Base-by-base conservation (phyloP, 495 filamentous ascomycete species). In the Acidomyces sp. region DNA sequence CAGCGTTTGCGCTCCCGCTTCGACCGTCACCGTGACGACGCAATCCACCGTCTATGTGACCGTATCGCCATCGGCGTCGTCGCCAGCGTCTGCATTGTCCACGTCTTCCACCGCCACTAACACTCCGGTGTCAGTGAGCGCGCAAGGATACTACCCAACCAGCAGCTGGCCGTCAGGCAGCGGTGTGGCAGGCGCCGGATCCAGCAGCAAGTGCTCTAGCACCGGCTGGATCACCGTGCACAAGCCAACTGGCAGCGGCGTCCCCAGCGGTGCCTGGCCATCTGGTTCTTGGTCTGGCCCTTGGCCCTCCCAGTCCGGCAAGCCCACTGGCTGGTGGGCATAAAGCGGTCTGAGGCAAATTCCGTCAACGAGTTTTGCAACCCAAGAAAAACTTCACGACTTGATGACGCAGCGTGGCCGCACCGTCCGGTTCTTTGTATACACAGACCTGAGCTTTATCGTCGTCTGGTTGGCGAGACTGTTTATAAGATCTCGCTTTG, bases 201-300 rank as follows among this genome's bases (percentile, higher is more conserved):
- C 19, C 10, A 34, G 28, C n/a, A 41, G 36, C 43, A 41, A 10
- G 36, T 34, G 36, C 28, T 6, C 17, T 4, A 34, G 27, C 37
- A 49, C 40, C 18, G 46, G 46, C 25, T 49, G 43, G 35, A 22
- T 43, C 26, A 49, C 46, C 13, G 37, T 43, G 13, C 37, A 29
- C 37, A 47, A 47, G 30, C 44, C 37, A 5, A 21, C 39, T 6
- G 39, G 28, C 30, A 18, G 19, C 41, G 21, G 31, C 18, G 12
- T 6, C 28, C 17, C 31, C 15, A 7, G 20, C n/a, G 9, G n/a
- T 17, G 30, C 40, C 4, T 21, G 4, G 31, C 40, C 6, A 16
- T 13, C 40, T 25, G 12, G 21, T 6, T n/a, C n/a, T n/a, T n/a
- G n/a, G n/a, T n/a, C n/a, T n/a, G n/a, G n/a, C n/a, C n/a, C n/a